Base-by-base conservation (phyloP, 1,284 basidiomycete genomes). In the Apiotrichum sp. region DNA sequence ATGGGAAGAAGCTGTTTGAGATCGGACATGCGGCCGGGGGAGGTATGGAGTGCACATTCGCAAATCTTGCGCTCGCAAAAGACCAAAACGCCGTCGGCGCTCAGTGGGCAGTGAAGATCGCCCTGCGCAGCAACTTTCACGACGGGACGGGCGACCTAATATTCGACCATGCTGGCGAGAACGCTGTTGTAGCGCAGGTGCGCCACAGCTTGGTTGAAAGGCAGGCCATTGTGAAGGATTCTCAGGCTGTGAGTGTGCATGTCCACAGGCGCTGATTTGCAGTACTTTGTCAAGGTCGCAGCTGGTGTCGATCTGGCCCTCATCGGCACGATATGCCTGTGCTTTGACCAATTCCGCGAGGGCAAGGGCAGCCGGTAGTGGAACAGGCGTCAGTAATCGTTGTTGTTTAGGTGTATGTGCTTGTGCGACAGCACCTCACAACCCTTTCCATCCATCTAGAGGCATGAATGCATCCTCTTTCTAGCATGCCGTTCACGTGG, bases 221-320 rank as follows among this genome's bases (percentile, higher is more conserved):
- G n/a, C 41, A 67, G 22, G 62, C 73, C 57, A 45, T 72, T 3
- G 69, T 71, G 16, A 52, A 48, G 10, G 68, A 71, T 47, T 65
- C 68, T 44, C 72, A 76, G 59, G 71, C 71, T 16, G 73, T 73
- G 39, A 54, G 70, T 65, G 8, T 22, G 22, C 22, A 22, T 22
- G 43, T 4, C 16, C 22, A 8, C 8, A 3, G 7, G 14, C 10
- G 7, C n/a, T 43, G 40, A 48, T 16, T 11, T 48, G 71, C 48
- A 72, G 70, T 77, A 78, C 65, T 67, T 66, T 40, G 69, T 77
- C 7, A 72, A 67, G 0, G 70, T 77, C 29, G 77, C 77, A 1
- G 72, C 77, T 0, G 73, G 74, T 8, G 76, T 79, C 6, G 78
- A 79, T 55, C 68, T 78, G 4, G 66, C 73, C 3, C 63, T 78